Base-by-base conservation (phyloP, 768 basidiomycete genomes). In the Pluteus cervinus region DNA sequence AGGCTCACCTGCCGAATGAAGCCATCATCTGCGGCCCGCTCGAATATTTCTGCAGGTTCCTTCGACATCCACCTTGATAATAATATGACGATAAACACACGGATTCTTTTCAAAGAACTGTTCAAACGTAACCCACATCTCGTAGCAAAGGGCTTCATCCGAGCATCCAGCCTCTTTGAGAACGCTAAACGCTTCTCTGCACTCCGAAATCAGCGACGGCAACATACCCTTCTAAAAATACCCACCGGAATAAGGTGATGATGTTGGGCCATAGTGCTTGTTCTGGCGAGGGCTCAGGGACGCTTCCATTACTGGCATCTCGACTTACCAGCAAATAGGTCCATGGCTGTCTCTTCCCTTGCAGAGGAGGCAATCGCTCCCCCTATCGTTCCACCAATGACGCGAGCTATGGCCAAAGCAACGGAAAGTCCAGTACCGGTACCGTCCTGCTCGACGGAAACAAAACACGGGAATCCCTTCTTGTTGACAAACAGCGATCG, bases 231-330 rank as follows among this genome's bases (percentile, higher is more conserved):
- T 4, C 5, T 29, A 33, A 24, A 41, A 26, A 29, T 18, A 29
- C 50, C 25, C 30, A 75, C 75, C 69, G 62, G 58, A 79, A 80
- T 4, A 79, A 58, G 65, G 70, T 66, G 40, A 79, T 79, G 49
- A 80, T 78, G 40, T 79, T 77, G 1, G 78, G 78, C 78, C 78
- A 80, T 39, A 79, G 56, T 7, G 73, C 76, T 56, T 79, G 76
- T 50, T 79, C 76, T 58, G 42, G 39, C n/a, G 16, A 7, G 15
- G 14, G 22, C 33, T 26, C 3, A 26, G n/a, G 29, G 18, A 24
- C 11, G 26, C 26, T 28, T 9, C 26, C 9, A 15, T 22, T 15
- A 22, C 10, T 28, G 20, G 9, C n/a, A 3, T 31, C 20, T 12
- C 4, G 16, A 44, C 54, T 18, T 41, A 61, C 65, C 66, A 28